Evolutionary conservation across 305 asterid genomes (phyloP).

Genomic region (Rubia tinctorum): DNA sequence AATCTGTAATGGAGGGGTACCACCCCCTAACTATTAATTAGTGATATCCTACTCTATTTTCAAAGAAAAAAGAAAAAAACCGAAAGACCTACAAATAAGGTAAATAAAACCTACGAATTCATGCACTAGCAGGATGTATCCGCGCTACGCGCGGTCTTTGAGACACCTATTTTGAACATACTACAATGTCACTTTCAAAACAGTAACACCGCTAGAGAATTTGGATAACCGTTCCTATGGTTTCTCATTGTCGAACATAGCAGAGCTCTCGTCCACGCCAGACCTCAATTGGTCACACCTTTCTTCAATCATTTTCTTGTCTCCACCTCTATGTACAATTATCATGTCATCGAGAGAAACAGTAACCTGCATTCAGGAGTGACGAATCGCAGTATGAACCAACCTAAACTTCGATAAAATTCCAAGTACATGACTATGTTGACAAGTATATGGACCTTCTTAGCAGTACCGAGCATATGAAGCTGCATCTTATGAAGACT

Average conservation of each 20-base stretch:
- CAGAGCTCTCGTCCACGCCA: constrained; percentile 58
- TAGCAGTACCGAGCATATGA: constrained; percentile 89
- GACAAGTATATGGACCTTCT: constrained; percentile 48
- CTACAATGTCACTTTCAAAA: constrained; percentile 94
- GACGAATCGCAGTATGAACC: constrained; percentile 18
- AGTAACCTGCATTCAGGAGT: constrained; percentile 55
- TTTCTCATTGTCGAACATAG: constrained; percentile 86
- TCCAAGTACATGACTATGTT: constrained; percentile 9
- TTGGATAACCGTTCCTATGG: constrained; percentile 86
- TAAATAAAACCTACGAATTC: too few relatives aligned
- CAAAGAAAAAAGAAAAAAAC: too few relatives aligned
- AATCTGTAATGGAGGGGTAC: too few relatives aligned
- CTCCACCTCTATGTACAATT: constrained; percentile 83
- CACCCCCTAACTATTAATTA: too few relatives aligned
- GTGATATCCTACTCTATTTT: too few relatives aligned
- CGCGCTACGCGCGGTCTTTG: too few relatives aligned
- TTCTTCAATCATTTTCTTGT: constrained; percentile 86
- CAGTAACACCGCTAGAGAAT: constrained; percentile 93
- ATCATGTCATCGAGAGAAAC: constrained; percentile 80
- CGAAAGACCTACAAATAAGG: too few relatives aligned
- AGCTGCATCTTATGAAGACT: constrained; percentile 60
- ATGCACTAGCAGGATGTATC: too few relatives aligned
- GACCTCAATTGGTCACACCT: constrained; percentile 89
- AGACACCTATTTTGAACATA: too few relatives aligned
- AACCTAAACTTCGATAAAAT: constrained; percentile 18